Percentiles rank a stretch among this genome's conserved stretches.
These are phyloP conservation scores for Penicillium soppii DNA, from an alignment of 495 filamentous ascomycete genomes.

Conservation along the genomic window DNA sequence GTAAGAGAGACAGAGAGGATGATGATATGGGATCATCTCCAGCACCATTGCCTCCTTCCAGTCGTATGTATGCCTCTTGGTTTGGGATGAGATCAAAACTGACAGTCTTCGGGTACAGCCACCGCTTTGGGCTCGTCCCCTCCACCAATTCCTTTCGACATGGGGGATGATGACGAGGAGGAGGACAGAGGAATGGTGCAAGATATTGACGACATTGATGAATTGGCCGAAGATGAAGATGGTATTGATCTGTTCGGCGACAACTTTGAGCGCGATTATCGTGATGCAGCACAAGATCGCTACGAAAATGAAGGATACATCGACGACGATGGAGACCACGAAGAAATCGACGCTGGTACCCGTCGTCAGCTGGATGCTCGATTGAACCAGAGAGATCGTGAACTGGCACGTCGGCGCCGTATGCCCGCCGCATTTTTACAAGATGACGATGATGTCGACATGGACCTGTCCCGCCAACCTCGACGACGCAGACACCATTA, in stretches of 20 bases:
- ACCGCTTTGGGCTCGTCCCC: conserved; percentile 38
- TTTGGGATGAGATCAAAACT: conserved; percentile 24
- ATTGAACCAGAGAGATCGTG: conserved; percentile 78
- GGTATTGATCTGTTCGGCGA: conserved; percentile 92
- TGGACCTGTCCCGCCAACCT: conserved; percentile 79
- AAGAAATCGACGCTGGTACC: conserved; percentile 64
- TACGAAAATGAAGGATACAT: conserved; percentile 70
- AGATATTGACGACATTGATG: conserved; percentile 91
- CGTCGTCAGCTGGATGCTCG: conserved; percentile 82
- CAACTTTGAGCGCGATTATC: conserved; percentile 86
- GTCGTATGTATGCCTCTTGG: conserved; percentile 53
- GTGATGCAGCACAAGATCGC: conserved; percentile 54
- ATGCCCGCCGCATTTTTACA: conserved; percentile 84
- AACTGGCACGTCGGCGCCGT: conserved; percentile 68
- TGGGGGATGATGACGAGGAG: conserved; percentile 69
- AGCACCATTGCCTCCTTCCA: conserved; percentile 61
- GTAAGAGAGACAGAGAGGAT: conserved; percentile 79
- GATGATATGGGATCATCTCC: conserved; percentile 72
- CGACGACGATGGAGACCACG: conserved; percentile 78
- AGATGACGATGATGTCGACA: conserved; percentile 81
- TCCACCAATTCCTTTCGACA: conserved; percentile 56
- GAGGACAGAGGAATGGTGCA: conserved; percentile 71
- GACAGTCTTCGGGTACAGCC: conserved; percentile 16
- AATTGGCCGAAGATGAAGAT: conserved; percentile 92
- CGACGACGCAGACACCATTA: conserved; percentile 80